Base-by-base conservation (phyloP, 345 rosid species). In the Kernera saxatilis region DNA sequence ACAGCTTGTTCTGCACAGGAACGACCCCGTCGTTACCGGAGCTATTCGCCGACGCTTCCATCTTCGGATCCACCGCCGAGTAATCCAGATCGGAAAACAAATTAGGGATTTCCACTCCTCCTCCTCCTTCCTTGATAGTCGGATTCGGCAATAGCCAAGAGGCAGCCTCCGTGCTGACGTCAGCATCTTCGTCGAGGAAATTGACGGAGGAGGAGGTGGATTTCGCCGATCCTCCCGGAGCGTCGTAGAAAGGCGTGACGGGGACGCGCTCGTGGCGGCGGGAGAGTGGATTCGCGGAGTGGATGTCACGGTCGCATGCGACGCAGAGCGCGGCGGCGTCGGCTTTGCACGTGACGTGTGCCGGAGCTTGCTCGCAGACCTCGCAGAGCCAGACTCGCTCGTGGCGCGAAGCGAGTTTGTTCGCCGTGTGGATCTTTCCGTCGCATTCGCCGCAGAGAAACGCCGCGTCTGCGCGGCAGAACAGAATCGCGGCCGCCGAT, bases 311-410 rank as follows among this genome's bases (percentile, higher is more conserved):
- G 79, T 93, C 98, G 68, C 98, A 93, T 41, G 92, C 71, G 75
- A 83, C 67, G 74, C 98, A 93, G 52, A 93, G 90, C 3, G 92
- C 84, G 1, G 98, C 98, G 1, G 98, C 98, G 70, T 93, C 98
- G 4, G 97, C 98, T 78, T 87, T 86, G 85, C 98, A 93, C 43
- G 89, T 93, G 74, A 93, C 91, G 72, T 90, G 86, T 0, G 96
- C 97, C 0, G 98, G 98, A 0, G 91, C 89, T 68, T 93, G 98
- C 82, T 93, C 98, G 63, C 98, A 93, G 32, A 93, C 96, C 64
- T 86, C 89, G 69, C 98, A 93, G 9, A 93, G 67, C 81, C 81
- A 81, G 30, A 91, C 97, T 12, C 98, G 97, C 39, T 87, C 91
- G 83, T 93, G 98, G 43, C 94, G 91, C 7, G 94, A 88, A 5